Base-by-base conservation (phyloP, 176 grass and related monocot genomes). In the Ensete ventricosum region DNA sequence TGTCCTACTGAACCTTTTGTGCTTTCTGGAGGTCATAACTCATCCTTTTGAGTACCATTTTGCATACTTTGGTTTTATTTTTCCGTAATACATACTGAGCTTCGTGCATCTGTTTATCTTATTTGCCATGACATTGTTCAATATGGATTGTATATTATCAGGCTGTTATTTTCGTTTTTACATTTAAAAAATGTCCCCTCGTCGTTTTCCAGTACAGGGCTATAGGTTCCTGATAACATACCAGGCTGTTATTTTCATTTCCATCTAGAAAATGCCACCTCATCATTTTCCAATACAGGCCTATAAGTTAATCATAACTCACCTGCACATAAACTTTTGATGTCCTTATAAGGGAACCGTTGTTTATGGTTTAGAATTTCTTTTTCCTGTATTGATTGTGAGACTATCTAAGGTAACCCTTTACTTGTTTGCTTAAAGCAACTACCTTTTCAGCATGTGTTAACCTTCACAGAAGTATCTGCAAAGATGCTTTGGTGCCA, bases 1-100 rank as follows among this genome's bases (percentile, higher is more conserved):
- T 99, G 88, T 84, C 95, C 82, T 64, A 86, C 90, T 29, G 88
- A 94, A 80, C 90, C 90, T 26, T 91, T 84, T 89, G 95, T 94
- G 51, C 78, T 99, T 60, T 99, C 88, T 58, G 95, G 95, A 99
- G 95, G 95, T 98, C 77, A 63, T 76, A 16, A 71, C n/a, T 77
- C 59, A 22, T 64, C 27, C 20, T 73, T 43, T 26, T 57, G 27
- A 14, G 14, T 14, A 34, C 10, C 1, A 34, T 65, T 80, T 6
- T 65, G 50, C 22, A 48, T 49, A 55, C 26, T 64, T 8, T 19
- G 63, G 60, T 62, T 14, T 55, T 19, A 64, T 6, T 43, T 43
- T 43, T 43, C 55, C 16, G 9, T 29, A 20, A 4, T 43, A 14
- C 34, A 16, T 43, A 19, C 11, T 6, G 22, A 54, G 9, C 14